A percentile compares a stretch with the other conserved stretches of the same genome.
Evolutionary conservation across 2,329 filamentous ascomycete species (phyloP).

Genomic region (Calycina marina): DNA sequence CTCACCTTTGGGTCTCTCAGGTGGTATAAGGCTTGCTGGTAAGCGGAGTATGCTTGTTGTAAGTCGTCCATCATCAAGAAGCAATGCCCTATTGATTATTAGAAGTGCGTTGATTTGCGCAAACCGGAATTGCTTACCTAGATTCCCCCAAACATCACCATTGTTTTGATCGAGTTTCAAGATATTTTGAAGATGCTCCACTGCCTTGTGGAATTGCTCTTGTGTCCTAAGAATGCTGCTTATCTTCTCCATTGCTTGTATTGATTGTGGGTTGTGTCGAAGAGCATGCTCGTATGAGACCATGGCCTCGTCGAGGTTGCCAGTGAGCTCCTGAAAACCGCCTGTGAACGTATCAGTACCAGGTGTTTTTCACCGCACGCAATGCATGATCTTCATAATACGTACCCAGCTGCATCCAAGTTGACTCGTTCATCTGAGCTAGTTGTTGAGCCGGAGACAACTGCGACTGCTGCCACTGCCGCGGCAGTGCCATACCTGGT

Average conservation of each 20-base stretch:
- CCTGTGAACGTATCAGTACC: conserved; percentile 37
- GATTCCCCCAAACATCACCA: conserved; percentile 90
- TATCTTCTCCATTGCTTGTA: conserved; percentile 86
- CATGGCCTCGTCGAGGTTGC: conserved; percentile 79
- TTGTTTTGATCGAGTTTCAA: conserved; percentile 79
- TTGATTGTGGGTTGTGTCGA: conserved; percentile 74
- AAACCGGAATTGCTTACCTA: conserved; percentile 43
- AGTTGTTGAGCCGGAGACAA: conserved; percentile 53
- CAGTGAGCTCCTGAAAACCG: conserved; percentile 73
- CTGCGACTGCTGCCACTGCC: conserved; percentile 16
- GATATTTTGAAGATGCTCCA: conserved; percentile 85
- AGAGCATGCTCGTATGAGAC: conserved; percentile 82
- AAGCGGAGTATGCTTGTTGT: conserved; percentile 91
- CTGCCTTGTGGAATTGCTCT: conserved; percentile 85
- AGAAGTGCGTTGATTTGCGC: conserved; percentile 7
- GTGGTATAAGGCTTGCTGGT: conserved; percentile 90
- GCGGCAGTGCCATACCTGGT: conserved; percentile 16
- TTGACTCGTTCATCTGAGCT: conserved; percentile 63
- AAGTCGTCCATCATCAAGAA: conserved; percentile 98
- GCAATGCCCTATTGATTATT: conserved; percentile 59
- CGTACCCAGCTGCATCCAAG: conserved; percentile 90
- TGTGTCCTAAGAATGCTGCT: conserved; percentile 81
- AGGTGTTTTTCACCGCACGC: conserved; percentile 1
- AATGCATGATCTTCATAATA: conserved; percentile 8
- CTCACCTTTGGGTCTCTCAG: conserved; percentile 78